Base-by-base conservation (phyloP, 1,139 yeast genomes). In the Diutina siamensis region DNA sequence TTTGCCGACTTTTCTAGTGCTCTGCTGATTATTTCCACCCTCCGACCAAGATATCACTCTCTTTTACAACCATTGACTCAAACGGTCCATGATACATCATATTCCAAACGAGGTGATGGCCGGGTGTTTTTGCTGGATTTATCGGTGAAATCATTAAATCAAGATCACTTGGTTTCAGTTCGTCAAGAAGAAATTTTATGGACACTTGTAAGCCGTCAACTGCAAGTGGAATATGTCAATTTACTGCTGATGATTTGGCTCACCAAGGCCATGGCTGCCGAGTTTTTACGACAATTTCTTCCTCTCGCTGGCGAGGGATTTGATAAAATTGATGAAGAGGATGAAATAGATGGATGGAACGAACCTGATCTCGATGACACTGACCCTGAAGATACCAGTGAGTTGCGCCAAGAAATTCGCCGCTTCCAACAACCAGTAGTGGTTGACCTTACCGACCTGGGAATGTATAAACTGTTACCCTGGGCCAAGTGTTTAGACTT, bases 181-280 rank as follows among this genome's bases (percentile, higher is more conserved):
- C 58, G 61, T 46, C 77, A 73, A 48, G 55, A 50, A 22, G 74
- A 72, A 48, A 55, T 75, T 1, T 55, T 75, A 34, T 21, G 42
- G 53, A 13, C 53, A 59, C 13, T 56, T 74, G 22, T 53, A 59
- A n/a, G 57, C 28, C 15, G 25, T 40, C 19, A 27, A n/a, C 40
- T 15, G 31, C 38, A 15, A 12, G 20, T 76, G 47, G 53, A 55
- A 44, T 57, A 58, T 20, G 50, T 78, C 22, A 62, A 67, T 40
- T 55, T 79, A 45, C 59, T 72, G 2, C 70, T 76, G 2, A 63
- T 77, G 56, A 67, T 76, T 42, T 78, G 83, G 81, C 56, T 78
- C 34, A 72, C 71, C 51, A 38, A 38, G 10, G 32, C 12, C 13
- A 9, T 25, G n/a, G 32, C 28, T 10, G 71, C 70, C 48, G 57